These are phyloP conservation scores for Botrytis paeoniae DNA, from an alignment of 2,329 filamentous ascomycete genomes.

Conservation along the genomic window DNA sequence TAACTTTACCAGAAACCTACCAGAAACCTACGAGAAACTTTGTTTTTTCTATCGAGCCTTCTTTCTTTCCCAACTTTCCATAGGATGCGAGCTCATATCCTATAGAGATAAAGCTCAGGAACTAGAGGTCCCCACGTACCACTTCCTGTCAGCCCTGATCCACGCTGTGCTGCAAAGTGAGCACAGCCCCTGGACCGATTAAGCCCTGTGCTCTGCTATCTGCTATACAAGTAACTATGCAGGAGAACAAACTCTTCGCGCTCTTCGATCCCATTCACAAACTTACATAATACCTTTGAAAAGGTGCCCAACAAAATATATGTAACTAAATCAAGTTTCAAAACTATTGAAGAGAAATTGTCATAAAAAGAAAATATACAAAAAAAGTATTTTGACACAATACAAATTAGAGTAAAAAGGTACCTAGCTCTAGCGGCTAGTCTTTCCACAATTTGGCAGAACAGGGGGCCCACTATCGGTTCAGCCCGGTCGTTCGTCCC, in stretches of 20 bases:
- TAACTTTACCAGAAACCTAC: neutral
- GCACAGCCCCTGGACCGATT: neutral
- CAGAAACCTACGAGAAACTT: neutral
- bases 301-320: neutral
- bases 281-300: neutral
- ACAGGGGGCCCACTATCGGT: neutral
- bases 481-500: neutral
- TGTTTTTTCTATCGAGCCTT: neutral
- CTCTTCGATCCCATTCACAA: neutral
- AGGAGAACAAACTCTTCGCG: neutral
- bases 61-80: neutral
- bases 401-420: neutral
- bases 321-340: neutral
- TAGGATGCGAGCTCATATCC: neutral
- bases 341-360: neutral
- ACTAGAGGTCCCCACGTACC: neutral
- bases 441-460: neutral
- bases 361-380: neutral
- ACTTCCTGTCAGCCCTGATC: neutral
- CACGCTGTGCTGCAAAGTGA: neutral
- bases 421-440: neutral
- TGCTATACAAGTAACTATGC: neutral
- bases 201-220: neutral
- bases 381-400: neutral
- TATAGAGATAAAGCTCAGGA: neutral